These are phyloP conservation scores for Xylariales sp. DNA, from an alignment of 2,329 filamentous ascomycete genomes.

Conservation along the genomic window DNA sequence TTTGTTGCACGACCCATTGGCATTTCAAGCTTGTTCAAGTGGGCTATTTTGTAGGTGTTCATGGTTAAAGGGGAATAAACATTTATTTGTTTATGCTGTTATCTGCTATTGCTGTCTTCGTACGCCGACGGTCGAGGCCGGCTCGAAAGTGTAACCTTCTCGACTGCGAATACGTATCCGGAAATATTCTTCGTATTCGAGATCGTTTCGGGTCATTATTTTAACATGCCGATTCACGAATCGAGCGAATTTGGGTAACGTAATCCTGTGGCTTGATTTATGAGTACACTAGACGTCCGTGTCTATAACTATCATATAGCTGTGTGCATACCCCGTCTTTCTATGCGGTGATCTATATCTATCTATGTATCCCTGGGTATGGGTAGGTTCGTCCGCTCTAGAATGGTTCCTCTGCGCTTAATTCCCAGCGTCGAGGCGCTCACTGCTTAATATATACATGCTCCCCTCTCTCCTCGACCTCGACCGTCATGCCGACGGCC, in stretches of 20 bases:
- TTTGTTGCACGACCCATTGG: conserved; percentile 11
- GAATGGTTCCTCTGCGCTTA: background rate
- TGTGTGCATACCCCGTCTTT: background rate
- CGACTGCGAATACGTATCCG: background rate
- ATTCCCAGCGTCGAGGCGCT: background rate
- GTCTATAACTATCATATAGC: too few relatives aligned
- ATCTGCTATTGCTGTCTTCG: background rate
- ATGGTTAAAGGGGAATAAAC: conserved; percentile 4
- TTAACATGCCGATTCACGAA: too few relatives aligned
- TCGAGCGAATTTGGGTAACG: too few relatives aligned
- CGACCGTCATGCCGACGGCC: conserved; percentile 67
- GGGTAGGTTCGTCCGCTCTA: background rate
- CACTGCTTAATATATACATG: conserved; percentile 57
- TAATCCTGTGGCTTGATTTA: too few relatives aligned
- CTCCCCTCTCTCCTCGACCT: conserved; percentile 60
- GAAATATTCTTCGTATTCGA: background rate
- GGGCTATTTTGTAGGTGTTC: background rate
- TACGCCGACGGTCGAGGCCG: background rate
- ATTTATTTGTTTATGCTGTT: background rate
- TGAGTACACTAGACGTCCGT: too few relatives aligned
- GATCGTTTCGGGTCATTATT: too few relatives aligned
- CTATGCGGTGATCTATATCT: background rate
- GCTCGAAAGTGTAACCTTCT: background rate
- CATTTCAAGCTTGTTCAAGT: background rate
- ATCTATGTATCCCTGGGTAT: conserved; percentile 12